These are phyloP conservation scores for Saturnispora diversa DNA, from an alignment of 805 yeast species.

Conservation along the genomic window DNA sequence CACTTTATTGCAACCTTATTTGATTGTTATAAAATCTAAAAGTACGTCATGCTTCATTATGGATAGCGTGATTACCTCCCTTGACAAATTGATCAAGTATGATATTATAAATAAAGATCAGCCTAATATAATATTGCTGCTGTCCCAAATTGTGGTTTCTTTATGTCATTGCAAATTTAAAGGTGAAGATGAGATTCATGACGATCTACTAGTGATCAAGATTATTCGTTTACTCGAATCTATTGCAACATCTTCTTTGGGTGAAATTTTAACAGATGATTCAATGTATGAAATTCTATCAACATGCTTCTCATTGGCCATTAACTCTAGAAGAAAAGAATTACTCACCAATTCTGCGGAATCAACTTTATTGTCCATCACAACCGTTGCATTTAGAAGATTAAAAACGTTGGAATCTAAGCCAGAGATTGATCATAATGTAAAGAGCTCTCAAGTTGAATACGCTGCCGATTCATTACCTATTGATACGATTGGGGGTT, in stretches of 20 bases:
- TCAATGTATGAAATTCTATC: conserved; percentile 83
- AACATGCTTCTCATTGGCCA: conserved; percentile 84
- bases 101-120: conserved; percentile 52
- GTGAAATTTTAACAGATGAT: conserved; percentile 66
- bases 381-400: conserved; percentile 58
- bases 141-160: conserved; percentile 62
- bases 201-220: conserved; percentile 82
- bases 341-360: conserved; percentile 86
- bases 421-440: conserved; percentile 24
- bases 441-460: conserved; percentile 23
- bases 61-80: conserved; percentile 64
- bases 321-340: conserved; percentile 86
- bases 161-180: conserved; percentile 93
- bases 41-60: conserved; percentile 84
- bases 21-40: conserved; percentile 74
- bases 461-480: conserved; percentile 33
- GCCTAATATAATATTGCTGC: conserved; percentile 45
- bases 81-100: conserved; percentile 65
- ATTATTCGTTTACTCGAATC: conserved; percentile 68
- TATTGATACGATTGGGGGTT: conserved; percentile 52
- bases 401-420: conserved; percentile 42
- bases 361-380: conserved; percentile 61
- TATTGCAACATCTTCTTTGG: conserved; percentile 56
- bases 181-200: conserved; percentile 86
- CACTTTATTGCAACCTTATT: conserved; percentile 78